Evolutionary conservation across 2,329 filamentous ascomycete species (phyloP).

Genomic region (Fusarium oligoseptatum): DNA sequence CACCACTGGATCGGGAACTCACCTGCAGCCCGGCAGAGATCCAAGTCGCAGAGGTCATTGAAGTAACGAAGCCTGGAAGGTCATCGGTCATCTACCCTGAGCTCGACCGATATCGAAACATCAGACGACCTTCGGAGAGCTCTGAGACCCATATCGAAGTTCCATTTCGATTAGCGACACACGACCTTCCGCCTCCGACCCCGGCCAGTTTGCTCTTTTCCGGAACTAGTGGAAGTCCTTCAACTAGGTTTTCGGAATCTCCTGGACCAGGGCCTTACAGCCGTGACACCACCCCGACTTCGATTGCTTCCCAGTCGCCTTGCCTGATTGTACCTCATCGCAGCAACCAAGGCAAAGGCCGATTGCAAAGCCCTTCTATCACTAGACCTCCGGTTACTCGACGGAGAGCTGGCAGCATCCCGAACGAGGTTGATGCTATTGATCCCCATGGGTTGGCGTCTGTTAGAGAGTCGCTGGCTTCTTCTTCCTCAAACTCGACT

Average conservation of each 20-base stretch:
- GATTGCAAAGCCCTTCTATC: conserved; percentile 68
- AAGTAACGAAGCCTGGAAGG: conserved; percentile 56
- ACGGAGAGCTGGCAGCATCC: conserved; percentile 67
- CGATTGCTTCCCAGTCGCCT: conserved; percentile 81
- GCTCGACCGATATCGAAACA: conserved; percentile 70
- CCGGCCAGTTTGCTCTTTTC: conserved; percentile 69
- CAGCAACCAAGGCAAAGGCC: conserved; percentile 60
- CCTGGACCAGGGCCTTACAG: conserved; percentile 78
- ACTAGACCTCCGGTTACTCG: conserved; percentile 72
- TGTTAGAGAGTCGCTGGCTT: conserved; percentile 77
- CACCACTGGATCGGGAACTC: conserved; percentile 57
- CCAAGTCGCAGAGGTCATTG: conserved; percentile 57
- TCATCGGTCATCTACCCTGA: conserved; percentile 69
- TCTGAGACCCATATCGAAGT: conserved; percentile 58
- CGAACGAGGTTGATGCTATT: conserved; percentile 62
- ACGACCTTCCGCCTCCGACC: conserved; percentile 75
- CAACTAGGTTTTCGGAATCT: conserved; percentile 81
- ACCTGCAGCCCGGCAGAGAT: conserved; percentile 61
- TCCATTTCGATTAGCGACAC: conserved; percentile 70
- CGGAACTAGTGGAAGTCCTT: conserved; percentile 77
- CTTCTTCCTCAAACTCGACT: conserved; percentile 80
- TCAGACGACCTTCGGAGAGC: conserved; percentile 55
- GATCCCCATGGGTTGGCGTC: conserved; percentile 72
- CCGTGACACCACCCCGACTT: conserved; percentile 82
- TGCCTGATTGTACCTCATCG: conserved; percentile 66